Base-by-base conservation (phyloP, 1,139 yeast genomes). In the Fermentozyma sake region DNA sequence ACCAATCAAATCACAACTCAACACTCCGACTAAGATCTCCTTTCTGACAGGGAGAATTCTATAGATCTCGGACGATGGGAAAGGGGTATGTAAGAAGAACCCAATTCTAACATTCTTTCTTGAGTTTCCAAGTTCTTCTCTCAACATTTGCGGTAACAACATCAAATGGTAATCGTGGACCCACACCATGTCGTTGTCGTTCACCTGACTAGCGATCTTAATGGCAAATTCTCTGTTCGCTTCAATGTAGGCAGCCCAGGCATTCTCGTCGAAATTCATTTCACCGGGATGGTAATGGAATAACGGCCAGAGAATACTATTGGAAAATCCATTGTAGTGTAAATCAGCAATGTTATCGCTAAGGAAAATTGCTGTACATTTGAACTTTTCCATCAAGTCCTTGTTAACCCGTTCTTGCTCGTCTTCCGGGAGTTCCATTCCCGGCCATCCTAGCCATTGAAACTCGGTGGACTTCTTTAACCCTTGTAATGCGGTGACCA, bases 231-330 rank as follows among this genome's bases (percentile, higher is more conserved):
- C 66, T 35, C 79, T 62, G 53, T 93, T 93, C 11, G 98, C 98
- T 55, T 87, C 94, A 34, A 87, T 84, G 55, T 93, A 93, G 2
- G 97, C 97, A 27, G 91, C 91, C 98, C 98, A 93, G 3, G 96
- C 96, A 38, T 78, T 78, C 54, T 93, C 98, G 55, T 93, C 98
- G 52, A 93, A 93, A 52, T 85, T 87, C 84, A 93, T 93, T 58
- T 93, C 99, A 37, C 98, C 98, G 0, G 99, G 98, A 52, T 93
- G 98, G 58, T 93, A 93, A 55, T 93, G 99, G 63, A 93, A 93
- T 37, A 93, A 61, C 1, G 99, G 99, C 99, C 99, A 93, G 39
- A 93, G 64, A 38, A 93, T 93, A 18, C 77, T 69, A 57, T 91
- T 93, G 35, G 89, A 78, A 55, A 93, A 93, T 24, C 98, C 98